Conservation (phyloP, 1,284 basidiomycete species). For the Pseudozyma thailandica region DNA sequence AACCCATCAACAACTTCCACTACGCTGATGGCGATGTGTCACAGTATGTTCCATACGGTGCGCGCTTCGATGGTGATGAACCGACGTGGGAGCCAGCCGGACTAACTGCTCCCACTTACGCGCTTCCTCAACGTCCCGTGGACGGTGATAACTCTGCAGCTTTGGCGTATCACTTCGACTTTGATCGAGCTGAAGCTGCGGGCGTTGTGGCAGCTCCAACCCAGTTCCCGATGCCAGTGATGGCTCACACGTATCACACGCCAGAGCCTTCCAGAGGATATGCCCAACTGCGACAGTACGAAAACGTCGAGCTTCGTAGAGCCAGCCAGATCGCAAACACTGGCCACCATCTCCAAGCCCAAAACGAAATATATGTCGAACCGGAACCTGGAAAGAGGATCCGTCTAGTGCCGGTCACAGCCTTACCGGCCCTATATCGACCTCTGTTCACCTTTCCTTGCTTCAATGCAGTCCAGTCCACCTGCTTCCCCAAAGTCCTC, state of each 20-base stretch:
- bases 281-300: no score
- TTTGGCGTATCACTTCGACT: slow-evolving; percentile 21
- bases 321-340: neutral
- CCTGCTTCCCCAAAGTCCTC: slow-evolving; percentile 80
- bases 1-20: neutral
- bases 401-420: slow-evolving; percentile 14
- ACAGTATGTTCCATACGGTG: neutral
- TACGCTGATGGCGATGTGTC: neutral
- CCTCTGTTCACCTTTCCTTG: slow-evolving; percentile 84
- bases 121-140: neutral
- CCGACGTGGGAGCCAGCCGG: neutral
- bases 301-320: neutral
- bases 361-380: slow-evolving; percentile 9
- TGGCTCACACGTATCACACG: neutral
- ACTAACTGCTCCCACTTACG: neutral
- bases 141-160: slow-evolving; percentile 4
- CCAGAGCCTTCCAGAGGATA: no score
- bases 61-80: neutral
- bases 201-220: slow-evolving; percentile 13
- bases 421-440: slow-evolving; percentile 77
- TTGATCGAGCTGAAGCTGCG: slow-evolving; percentile 19
- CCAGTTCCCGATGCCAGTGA: neutral
- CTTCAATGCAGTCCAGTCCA: slow-evolving; percentile 89
- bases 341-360: neutral
- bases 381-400: slow-evolving; percentile 23